Base-by-base conservation (phyloP, 192 early-diverging fungal species). In the Backusella tuberculispora region DNA sequence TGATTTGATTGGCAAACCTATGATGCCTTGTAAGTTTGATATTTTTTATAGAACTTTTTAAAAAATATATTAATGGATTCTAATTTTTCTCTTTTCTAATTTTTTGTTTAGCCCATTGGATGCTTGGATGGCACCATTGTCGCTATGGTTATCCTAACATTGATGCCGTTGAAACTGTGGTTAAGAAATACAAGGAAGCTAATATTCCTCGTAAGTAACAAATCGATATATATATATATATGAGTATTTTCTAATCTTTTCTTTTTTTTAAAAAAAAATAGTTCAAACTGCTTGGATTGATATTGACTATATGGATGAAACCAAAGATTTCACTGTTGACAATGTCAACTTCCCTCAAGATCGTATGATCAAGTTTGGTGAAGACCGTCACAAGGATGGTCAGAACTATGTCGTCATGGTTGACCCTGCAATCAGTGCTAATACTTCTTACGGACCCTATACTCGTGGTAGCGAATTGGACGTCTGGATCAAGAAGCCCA, bases 221-320 rank as follows among this genome's bases (percentile, higher is more conserved):
- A 12, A 60, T 60, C 9, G 24, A 8, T 26, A 60, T 8, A 43
- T 43, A 10, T 43, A 43, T 43, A 43, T 43, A 0, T 2, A 26
- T 13, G 15, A 24, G 15, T 17, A 4, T 43, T 60, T 60, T 26
- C 21, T 60, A 24, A 60, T 10, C 0, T 24, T 44, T 45, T 64
- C 29, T 69, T 50, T 41, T 75, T 24, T 75, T 12, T 9, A 2
- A 66, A 37, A 41, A 37, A 40, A 6, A 42, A 48, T 19, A 71
- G 71, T 72, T 19, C 41, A 74, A 37, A 60, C 73, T 45, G 63
- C 44, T 21, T 92, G 90, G 90, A 89, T 87, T 5, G 90, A 92
- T 71, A 87, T 92, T 53, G 91, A 92, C 69, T 93, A 92, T 72
- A 93, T 93, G 92, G 88, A 91, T 46, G 29, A 47, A 8, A 83